Conservation (phyloP, 768 basidiomycete species). For the Lactarius deliciosus region DNA sequence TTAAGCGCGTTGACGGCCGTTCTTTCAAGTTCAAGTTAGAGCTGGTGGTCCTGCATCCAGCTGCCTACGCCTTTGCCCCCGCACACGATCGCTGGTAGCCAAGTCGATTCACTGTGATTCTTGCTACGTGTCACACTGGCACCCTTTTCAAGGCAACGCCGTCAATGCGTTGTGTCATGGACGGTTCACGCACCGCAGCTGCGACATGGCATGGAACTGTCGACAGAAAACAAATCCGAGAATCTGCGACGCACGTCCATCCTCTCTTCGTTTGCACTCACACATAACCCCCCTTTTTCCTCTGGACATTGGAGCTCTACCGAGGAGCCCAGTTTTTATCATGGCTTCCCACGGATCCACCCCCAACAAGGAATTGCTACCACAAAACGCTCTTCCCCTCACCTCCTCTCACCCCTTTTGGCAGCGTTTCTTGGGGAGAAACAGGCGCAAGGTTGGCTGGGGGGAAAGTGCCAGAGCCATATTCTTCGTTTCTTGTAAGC, state of each 20-base stretch:
- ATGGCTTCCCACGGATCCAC: background rate
- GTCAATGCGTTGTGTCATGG: background rate
- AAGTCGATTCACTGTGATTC: too few relatives aligned
- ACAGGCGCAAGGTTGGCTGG: constrained; percentile 10
- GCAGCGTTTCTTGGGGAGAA: constrained; percentile 26
- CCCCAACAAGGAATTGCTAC: background rate
- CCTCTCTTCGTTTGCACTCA: background rate
- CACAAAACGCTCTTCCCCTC: background rate
- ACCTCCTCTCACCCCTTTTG: constrained; percentile 7
- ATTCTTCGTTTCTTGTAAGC: constrained; percentile 23
- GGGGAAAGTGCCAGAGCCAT: constrained; percentile 20
- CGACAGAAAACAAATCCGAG: background rate
- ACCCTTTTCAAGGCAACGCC: background rate
- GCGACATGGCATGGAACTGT: background rate
- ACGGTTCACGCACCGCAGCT: background rate
- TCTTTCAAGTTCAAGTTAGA: too few relatives aligned
- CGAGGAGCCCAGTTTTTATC: background rate
- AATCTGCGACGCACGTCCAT: background rate
- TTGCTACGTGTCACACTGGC: too few relatives aligned
- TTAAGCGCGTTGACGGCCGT: too few relatives aligned
- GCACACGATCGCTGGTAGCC: too few relatives aligned
- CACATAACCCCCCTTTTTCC: too few relatives aligned
- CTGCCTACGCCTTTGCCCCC: background rate
- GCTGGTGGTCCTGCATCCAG: too few relatives aligned
- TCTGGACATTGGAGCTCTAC: background rate